Conservation (phyloP, 148 eudicot genomes). For the Heliamphora exappendiculata region DNA sequence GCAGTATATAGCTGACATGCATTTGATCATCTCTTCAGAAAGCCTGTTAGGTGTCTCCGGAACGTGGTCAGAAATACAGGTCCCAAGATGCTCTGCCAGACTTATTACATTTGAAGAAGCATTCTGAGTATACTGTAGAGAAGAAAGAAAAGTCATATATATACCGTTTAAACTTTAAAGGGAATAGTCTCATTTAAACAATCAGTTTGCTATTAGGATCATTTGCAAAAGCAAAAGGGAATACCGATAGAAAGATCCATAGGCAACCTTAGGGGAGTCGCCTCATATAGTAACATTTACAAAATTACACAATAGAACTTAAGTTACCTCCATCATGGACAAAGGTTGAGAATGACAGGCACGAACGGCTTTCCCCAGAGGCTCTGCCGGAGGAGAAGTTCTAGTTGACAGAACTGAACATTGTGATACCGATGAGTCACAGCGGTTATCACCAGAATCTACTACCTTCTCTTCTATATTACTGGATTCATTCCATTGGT, state of each 20-base stretch:
- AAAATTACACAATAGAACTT: not conserved
- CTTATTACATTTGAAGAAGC: slow-evolving; percentile 64
- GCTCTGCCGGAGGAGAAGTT: slow-evolving; percentile 40
- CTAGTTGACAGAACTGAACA: slow-evolving; percentile 32
- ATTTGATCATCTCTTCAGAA: slow-evolving; percentile 90
- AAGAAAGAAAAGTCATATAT: slow-evolving; percentile 12
- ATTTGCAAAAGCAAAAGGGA: not conserved
- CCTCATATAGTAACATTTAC: no score
- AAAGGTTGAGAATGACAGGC: slow-evolving; percentile 91
- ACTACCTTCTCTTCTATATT: slow-evolving; percentile 33
- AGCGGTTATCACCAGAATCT: slow-evolving; percentile 61
- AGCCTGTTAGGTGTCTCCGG: slow-evolving; percentile 81
- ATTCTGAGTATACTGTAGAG: slow-evolving; percentile 61
- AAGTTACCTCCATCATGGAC: slow-evolving; percentile 42
- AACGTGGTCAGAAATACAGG: slow-evolving; percentile 75
- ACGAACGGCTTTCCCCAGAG: slow-evolving; percentile 23
- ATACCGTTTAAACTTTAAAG: not conserved
- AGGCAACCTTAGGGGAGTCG: not conserved
- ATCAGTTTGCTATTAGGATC: no score
- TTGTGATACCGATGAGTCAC: slow-evolving; percentile 74
- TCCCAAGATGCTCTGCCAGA: slow-evolving; percentile 89
- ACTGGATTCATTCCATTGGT: slow-evolving; percentile 25
- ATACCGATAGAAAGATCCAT: not conserved
- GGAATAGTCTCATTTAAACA: not conserved
- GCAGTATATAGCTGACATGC: slow-evolving; percentile 81